A percentile compares a stretch with the other conserved stretches of the same genome.
Conservation (phyloP, 495 filamentous ascomycete species). For the Penicillium paxilli region DNA sequence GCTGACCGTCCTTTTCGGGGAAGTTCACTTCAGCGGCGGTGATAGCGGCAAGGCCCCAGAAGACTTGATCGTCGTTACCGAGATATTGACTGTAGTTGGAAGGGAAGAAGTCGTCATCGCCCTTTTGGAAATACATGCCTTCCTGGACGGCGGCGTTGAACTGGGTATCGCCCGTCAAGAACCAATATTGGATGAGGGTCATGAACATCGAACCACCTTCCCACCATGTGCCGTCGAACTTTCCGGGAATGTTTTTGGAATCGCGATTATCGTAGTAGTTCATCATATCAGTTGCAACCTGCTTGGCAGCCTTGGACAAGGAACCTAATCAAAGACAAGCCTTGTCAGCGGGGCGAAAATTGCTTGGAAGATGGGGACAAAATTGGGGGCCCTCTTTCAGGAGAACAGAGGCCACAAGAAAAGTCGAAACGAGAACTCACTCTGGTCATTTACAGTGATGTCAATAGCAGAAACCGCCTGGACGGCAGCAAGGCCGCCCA, state of each 20-base stretch:
- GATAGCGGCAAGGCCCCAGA: constrained; percentile 76
- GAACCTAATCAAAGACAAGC: constrained; percentile 39
- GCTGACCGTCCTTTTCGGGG: constrained; percentile 56
- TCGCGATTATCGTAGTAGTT: constrained; percentile 63
- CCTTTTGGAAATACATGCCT: constrained; percentile 70
- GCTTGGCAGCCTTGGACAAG: constrained; percentile 60
- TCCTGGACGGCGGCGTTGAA: constrained; percentile 64
- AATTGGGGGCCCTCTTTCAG: too few relatives aligned
- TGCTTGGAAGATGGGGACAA: background rate
- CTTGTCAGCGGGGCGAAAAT: background rate
- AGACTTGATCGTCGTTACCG: constrained; percentile 78
- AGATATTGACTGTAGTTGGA: constrained; percentile 47
- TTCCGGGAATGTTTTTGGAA: constrained; percentile 61
- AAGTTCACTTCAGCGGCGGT: constrained; percentile 73
- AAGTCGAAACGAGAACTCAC: constrained; percentile 21
- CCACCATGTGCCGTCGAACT: constrained; percentile 72
- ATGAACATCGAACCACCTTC: constrained; percentile 76
- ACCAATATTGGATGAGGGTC: constrained; percentile 76
- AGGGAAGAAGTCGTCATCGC: constrained; percentile 66
- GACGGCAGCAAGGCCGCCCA: constrained; percentile 29
- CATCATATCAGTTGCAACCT: constrained; percentile 64
- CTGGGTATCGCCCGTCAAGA: constrained; percentile 66
- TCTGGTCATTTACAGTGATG: constrained; percentile 33
- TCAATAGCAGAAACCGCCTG: constrained; percentile 31
- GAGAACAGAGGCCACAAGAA: too few relatives aligned